Conservation (phyloP, 768 basidiomycete species). For the Tephrocybe sp. region DNA sequence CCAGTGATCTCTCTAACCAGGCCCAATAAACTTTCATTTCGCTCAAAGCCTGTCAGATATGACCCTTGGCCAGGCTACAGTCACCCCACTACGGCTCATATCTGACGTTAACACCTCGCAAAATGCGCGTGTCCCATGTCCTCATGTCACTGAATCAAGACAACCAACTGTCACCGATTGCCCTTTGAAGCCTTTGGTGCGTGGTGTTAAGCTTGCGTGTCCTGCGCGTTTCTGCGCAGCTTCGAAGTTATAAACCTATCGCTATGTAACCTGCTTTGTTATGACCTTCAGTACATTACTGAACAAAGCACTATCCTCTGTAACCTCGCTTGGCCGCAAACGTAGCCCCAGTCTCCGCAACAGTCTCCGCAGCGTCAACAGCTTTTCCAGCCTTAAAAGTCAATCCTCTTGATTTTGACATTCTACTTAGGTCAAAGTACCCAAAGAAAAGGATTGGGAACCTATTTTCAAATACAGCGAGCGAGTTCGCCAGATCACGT, state of each 20-base stretch:
- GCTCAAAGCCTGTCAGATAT: conserved; percentile 3
- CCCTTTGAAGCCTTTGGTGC: conserved; percentile 19
- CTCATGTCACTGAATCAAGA: conserved; percentile 10
- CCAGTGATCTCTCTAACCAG: background rate
- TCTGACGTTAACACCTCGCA: conserved; percentile 11
- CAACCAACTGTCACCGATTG: conserved; percentile 33
- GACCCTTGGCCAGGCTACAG: background rate
- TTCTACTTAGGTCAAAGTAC: conserved; percentile 48
- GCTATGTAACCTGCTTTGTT: conserved; percentile 23
- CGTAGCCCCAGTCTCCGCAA: conserved; percentile 32
- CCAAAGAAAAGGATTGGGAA: conserved; percentile 71
- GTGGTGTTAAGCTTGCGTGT: conserved; percentile 23
- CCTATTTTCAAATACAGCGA: conserved; percentile 64
- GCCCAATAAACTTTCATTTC: conserved; percentile 13
- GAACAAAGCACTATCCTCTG: conserved; percentile 32
- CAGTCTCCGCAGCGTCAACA: conserved; percentile 30
- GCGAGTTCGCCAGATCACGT: conserved; percentile 66
- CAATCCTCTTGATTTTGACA: conserved; percentile 8
- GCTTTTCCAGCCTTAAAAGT: conserved; percentile 22
- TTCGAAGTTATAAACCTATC: conserved; percentile 36
- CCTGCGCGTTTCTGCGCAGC: conserved; percentile 45
- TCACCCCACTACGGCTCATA: conserved; percentile 1
- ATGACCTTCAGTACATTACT: conserved; percentile 39
- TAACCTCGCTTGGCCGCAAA: conserved; percentile 29
- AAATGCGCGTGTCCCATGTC: conserved; percentile 11